These are phyloP conservation scores for Fusarium poae DNA, from an alignment of 2,329 filamentous ascomycete genomes.

Conservation along the genomic window DNA sequence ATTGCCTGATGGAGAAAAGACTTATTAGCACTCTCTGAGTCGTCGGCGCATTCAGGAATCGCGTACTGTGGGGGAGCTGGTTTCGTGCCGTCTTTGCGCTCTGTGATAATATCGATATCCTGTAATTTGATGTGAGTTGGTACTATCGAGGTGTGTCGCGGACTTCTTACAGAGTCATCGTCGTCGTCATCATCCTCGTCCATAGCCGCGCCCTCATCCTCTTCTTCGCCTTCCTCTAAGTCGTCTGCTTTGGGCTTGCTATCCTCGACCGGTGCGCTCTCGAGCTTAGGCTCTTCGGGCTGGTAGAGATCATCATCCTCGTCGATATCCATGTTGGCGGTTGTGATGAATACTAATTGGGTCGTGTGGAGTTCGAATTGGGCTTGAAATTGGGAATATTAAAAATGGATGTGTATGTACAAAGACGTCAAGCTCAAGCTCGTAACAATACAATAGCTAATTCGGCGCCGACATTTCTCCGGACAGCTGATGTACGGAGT, in stretches of 20 bases:
- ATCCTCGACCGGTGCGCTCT: slow-evolving; percentile 49
- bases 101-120: slow-evolving; percentile 78
- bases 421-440: slow-evolving; percentile 42
- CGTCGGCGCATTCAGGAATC: slow-evolving; percentile 5
- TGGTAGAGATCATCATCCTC: slow-evolving; percentile 77
- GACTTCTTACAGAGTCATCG: slow-evolving; percentile 57
- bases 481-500: slow-evolving; percentile 6
- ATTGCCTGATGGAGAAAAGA: slow-evolving; percentile 59
- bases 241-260: slow-evolving; percentile 62
- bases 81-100: slow-evolving; percentile 74
- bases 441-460: slow-evolving; percentile 21
- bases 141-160: neutral
- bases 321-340: slow-evolving; percentile 71
- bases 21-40: slow-evolving; percentile 15
- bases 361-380: neutral
- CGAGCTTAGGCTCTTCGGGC: slow-evolving; percentile 66
- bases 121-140: slow-evolving; percentile 48
- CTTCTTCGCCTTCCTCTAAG: slow-evolving; percentile 73
- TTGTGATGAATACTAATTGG: slow-evolving; percentile 1
- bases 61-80: slow-evolving; percentile 70
- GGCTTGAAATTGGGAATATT: neutral
- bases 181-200: slow-evolving; percentile 60
- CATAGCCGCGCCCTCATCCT: slow-evolving; percentile 71
- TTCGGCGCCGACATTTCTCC: slow-evolving; percentile 50
- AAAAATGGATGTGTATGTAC: slow-evolving; percentile 5